Base-by-base conservation (phyloP, 169 alveolate genomes). In the Cryptosporidium canis region DNA sequence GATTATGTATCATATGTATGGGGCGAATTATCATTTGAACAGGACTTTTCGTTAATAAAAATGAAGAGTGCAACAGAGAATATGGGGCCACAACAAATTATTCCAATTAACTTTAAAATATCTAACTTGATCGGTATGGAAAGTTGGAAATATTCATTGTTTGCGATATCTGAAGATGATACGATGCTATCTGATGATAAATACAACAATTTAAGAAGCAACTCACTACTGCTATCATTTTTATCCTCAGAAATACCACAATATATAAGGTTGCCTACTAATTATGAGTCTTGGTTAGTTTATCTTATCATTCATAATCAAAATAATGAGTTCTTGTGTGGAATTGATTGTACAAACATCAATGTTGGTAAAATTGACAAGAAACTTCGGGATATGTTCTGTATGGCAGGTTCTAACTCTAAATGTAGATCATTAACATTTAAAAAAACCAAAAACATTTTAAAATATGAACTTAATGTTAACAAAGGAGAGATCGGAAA, bases 181-280 rank as follows among this genome's bases (percentile, higher is more conserved):
- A 27, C 4, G 9, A 31, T 2, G 27, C 27, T 9, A 4, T 21
- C 24, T 14, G 16, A 33, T 14, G 67, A 31, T 1, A 31, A 35
- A 71, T n/a, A 55, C 33, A 44, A 39, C 1, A 35, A 61, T 9
- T 33, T 61, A 21, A 43, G 45, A 0, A 58, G 72, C 29, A 41
- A 77, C 1, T 3, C 87, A 61, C 18, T 45, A 39, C 14, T 77
- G 16, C 35, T 77, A 29, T 43, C 87, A 18, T 77, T 43, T 77
- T 77, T 58, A 77, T 56, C 87, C 4, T 39, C 87, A 1, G 56
- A 77, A 9, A 51, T 77, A n/a, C 87, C 87, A 51, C 77, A 77
- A 33, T 77, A 41, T 39, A 9, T 77, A 39, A 56, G 87, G 31
- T 58, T 77, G 11, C 87, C 87, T 11, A 41, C 72, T 24, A 39